Evolutionary conservation across 495 filamentous ascomycete genomes (phyloP).

Genomic region (Neurospora sp.): DNA sequence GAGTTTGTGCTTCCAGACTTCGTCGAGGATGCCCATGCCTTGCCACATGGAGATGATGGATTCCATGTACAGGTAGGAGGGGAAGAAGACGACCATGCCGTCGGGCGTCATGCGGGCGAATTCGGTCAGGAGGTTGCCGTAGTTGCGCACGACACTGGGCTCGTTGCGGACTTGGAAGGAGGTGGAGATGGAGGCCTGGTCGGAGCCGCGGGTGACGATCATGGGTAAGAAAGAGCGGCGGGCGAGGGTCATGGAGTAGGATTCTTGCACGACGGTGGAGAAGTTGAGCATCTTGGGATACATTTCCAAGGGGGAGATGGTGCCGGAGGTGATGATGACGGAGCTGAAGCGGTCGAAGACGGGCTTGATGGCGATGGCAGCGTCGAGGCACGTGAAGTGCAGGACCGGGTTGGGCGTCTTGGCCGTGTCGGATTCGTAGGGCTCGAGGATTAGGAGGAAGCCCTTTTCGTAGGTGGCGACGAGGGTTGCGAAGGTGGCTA

Average conservation of each 20-base stretch:
- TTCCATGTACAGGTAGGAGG: constrained; percentile 98
- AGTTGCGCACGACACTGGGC: constrained; percentile 87
- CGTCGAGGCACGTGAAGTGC: constrained; percentile 94
- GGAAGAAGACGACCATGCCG: constrained; percentile 97
- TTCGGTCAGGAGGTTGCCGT: constrained; percentile 83
- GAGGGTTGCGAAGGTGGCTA: constrained; percentile 96
- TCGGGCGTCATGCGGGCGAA: constrained; percentile 93
- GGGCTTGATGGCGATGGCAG: constrained; percentile 95
- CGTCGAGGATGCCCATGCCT: constrained; percentile 91
- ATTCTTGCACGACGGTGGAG: constrained; percentile 82
- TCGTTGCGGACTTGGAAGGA: constrained; percentile 93
- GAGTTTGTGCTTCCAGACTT: constrained; percentile 98
- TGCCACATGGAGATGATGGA: constrained; percentile 99
- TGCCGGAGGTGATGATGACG: constrained; percentile 97
- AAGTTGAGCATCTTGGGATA: constrained; percentile 98
- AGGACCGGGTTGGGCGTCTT: constrained; percentile 92
- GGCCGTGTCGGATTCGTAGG: constrained; percentile 89
- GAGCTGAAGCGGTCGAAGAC: constrained; percentile 96
- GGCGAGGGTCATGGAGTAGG: constrained; percentile 93
- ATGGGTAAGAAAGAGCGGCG: constrained; percentile 93
- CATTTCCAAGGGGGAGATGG: constrained; percentile 95
- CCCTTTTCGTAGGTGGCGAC: constrained; percentile 97
- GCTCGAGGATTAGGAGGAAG: constrained; percentile 91
- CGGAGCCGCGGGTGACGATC: constrained; percentile 90
- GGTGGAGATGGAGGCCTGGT: constrained; percentile 84